Evolutionary conservation across 768 basidiomycete genomes (phyloP).

Genomic region (Xerocomellus intermedius): DNA sequence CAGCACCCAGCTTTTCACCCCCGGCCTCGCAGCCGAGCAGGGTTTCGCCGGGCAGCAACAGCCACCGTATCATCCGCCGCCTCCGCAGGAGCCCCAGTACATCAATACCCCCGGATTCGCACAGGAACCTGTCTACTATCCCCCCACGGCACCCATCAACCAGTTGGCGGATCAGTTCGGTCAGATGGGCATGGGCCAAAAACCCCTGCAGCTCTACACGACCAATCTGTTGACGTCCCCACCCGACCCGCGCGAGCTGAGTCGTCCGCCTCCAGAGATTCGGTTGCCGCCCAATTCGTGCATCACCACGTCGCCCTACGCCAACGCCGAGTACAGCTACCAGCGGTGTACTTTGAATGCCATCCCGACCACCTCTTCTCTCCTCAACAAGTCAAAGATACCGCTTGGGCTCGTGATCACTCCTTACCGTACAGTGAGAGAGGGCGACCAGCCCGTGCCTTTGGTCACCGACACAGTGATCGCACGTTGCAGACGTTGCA

Average conservation of each 20-base stretch:
- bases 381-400: slow-evolving; percentile 86
- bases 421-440: slow-evolving; percentile 84
- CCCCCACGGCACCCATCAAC: slow-evolving; percentile 45
- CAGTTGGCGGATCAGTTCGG: slow-evolving; percentile 81
- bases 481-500: slow-evolving; percentile 92
- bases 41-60: slow-evolving; percentile 66
- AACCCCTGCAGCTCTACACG: slow-evolving; percentile 76
- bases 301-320: slow-evolving; percentile 71
- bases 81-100: slow-evolving; percentile 41
- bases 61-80: slow-evolving; percentile 51
- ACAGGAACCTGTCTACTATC: slow-evolving; percentile 42
- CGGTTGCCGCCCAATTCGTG: slow-evolving; percentile 82
- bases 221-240: slow-evolving; percentile 91
- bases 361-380: slow-evolving; percentile 86
- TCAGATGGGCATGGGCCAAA: slow-evolving; percentile 85
- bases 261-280: slow-evolving; percentile 83
- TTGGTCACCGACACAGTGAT: slow-evolving; percentile 92
- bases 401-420: slow-evolving; percentile 88
- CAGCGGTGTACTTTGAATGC: slow-evolving; percentile 89
- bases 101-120: slow-evolving; percentile 44
- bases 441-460: slow-evolving; percentile 83
- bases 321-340: slow-evolving; percentile 88
- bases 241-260: slow-evolving; percentile 85
- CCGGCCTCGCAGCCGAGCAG: slow-evolving; percentile 71
- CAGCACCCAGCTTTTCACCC: slow-evolving; percentile 70